Base-by-base conservation (phyloP, 106 monocot species). In the Hemerocallis citrina region DNA sequence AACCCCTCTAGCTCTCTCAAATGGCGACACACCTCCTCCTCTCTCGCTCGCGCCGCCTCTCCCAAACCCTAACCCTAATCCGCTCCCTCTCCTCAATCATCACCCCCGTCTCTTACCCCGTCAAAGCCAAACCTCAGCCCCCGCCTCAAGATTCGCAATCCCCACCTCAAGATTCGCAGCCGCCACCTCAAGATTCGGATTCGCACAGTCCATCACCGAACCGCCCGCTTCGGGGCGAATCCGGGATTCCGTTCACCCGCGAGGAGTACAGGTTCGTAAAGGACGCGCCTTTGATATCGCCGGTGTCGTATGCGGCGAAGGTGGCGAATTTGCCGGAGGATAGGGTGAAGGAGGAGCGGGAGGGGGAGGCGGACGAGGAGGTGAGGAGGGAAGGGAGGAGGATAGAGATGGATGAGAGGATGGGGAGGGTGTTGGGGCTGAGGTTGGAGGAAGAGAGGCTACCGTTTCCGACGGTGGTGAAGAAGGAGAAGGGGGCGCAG, bases 241-340 rank as follows among this genome's bases (percentile, higher is more conserved):
- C 13, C 77, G 56, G 34, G n/a, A n/a, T n/a, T n/a, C 19, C 61
- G 24, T 88, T 75, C 89, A 85, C 85, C 1, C 79, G 93, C 27
- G 77, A 79, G 63, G 93, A 93, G 24, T 73, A 57, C 15, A 73
- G 89, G 55, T 93, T 81, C 59, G 68, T 93, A 47, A 85, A 89
- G 65, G 93, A 93, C 61, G 65, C 55, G 4, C 75, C 82, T 46
- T 40, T 29, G 37, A 77, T 89, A 19, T 69, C 85, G 1, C 82
- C 89, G 1, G 85, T 89, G 14, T 72, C 85, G 6, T 93, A 89
- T 40, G 72, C 79, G 15, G 14, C 81, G 0, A 66, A 68, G 19
- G 93, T 93, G 23, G 93, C 93, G 51, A 89, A 85, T 50, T 63
- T 93, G 25, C 93, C 85, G 16, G 93, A 93, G 56, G 78, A 82